These are phyloP conservation scores for Mimosa bimucronata DNA, from an alignment of 306 rosid species.

Conservation along the genomic window DNA sequence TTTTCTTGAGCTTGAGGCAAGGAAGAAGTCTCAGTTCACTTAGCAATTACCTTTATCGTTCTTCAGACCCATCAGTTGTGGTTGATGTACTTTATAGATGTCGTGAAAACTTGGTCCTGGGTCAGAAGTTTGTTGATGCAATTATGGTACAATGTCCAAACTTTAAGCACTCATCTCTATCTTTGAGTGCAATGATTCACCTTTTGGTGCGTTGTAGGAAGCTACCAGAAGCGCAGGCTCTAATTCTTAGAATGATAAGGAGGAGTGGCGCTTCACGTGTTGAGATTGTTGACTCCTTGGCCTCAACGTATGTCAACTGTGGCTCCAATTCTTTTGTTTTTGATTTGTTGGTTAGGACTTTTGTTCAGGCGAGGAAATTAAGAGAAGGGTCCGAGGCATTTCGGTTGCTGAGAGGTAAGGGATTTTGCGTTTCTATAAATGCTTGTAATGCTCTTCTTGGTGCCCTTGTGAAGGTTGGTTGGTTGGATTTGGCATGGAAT, in stretches of 20 bases:
- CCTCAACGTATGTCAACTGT: slow-evolving; percentile 24
- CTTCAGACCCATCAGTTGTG: slow-evolving; percentile 50
- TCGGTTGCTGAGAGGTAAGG: slow-evolving; percentile 49
- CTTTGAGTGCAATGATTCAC: slow-evolving; percentile 66
- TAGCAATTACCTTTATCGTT: slow-evolving; percentile 45
- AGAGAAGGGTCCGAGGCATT: slow-evolving; percentile 84
- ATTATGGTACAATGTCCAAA: slow-evolving; percentile 46
- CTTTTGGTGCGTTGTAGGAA: slow-evolving; percentile 57
- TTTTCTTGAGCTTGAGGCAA: slow-evolving; percentile 59
- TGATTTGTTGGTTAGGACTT: slow-evolving; percentile 80
- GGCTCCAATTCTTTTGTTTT: slow-evolving; percentile 46
- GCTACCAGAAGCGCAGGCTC: slow-evolving; percentile 72
- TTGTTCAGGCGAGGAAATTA: slow-evolving; percentile 82
- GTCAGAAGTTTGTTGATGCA: slow-evolving; percentile 46
- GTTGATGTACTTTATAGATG: slow-evolving; percentile 59
- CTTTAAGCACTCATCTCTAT: slow-evolving; percentile 57
- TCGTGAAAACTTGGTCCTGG: slow-evolving; percentile 43
- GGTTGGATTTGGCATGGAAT: slow-evolving; percentile 84
- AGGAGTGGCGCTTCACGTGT: slow-evolving; percentile 69
- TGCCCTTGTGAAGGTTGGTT: slow-evolving; percentile 78
- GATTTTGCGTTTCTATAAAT: slow-evolving; percentile 61
- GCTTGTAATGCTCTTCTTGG: slow-evolving; percentile 84
- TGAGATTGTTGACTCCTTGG: slow-evolving; percentile 63
- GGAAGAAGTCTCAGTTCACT: slow-evolving; percentile 43
- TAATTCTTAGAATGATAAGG: slow-evolving; percentile 71